Base-by-base conservation (phyloP, 2,329 filamentous ascomycete genomes). In the Fonsecaea pugnacius region DNA sequence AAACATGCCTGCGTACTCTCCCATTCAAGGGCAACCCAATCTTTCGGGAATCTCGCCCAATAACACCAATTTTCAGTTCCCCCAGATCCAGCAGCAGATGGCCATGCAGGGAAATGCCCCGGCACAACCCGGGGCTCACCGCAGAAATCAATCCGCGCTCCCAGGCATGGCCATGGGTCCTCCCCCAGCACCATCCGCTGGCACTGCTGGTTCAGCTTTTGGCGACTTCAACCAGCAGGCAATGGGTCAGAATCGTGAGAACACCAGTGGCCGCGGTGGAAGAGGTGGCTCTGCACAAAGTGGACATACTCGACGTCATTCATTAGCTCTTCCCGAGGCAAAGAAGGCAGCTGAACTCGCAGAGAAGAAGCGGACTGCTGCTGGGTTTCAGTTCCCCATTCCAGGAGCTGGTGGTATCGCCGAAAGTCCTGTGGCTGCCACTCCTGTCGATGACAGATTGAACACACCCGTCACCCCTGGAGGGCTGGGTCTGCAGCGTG, bases 271-370 rank as follows among this genome's bases (percentile, higher is more conserved):
- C 73, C 87, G 91, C 71, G 89, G 89, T 67, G 43, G 43, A 59
- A 89, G 92, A 73, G 89, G 90, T 69, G 89, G 89, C 67, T 83
- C 87, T 67, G 88, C 85, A 64, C 85, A 84, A 65, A 79, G 88
- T 73, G 94, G 94, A 67, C 95, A 99, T 76, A 90, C 96, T 78
- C 88, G 95, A 75, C 89, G 95, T 78, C 95, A 99, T 80, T 99
- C 95, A 21, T 84, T 99, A 69, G 95, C 93, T 68, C 83, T 99
- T 69, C 91, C 93, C 40, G 95, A 99, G 78, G 95, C 95, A 56
- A 98, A 96, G 81, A 98, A 97, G 82, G 95, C 95, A 54, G 95
- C 95, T 63, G 95, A 99, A 77, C 80, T 96, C 69, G 95, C 95
- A 55, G 95, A 99, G 80, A 94, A 96, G 83, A 97, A 97, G 81